Percentiles rank a stretch among this genome's conserved stretches.
Conservation (phyloP, 2,329 filamentous ascomycete species). For the Mycosphaerella sp. region DNA sequence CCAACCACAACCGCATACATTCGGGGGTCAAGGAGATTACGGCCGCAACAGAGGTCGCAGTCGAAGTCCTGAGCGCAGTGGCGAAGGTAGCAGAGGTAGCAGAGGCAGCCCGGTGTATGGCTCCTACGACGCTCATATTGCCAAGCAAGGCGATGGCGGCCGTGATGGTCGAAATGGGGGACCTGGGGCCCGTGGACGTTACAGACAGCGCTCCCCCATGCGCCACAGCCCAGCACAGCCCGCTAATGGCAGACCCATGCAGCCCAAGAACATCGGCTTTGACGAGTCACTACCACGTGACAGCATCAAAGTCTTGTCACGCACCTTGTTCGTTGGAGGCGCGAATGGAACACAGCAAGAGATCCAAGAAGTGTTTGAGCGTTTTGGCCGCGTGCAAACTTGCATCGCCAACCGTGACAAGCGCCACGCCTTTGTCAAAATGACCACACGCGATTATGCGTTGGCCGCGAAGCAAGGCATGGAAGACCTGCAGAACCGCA, state of each 20-base stretch:
- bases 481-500: constrained; percentile 81
- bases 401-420: constrained; percentile 99
- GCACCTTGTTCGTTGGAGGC: constrained; percentile 93
- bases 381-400: constrained; percentile 84
- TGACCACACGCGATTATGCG: constrained; percentile 84
- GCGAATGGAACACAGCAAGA: constrained; percentile 75
- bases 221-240: constrained; percentile 57
- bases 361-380: constrained; percentile 70
- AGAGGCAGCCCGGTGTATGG: constrained; percentile 65
- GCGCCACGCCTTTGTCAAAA: constrained; percentile 97
- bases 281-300: constrained; percentile 68
- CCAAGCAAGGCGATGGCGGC: constrained; percentile 21
- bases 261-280: constrained; percentile 71
- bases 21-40: constrained; percentile 21
- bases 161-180: constrained; percentile 21
- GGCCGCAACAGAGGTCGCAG: constrained; percentile 59
- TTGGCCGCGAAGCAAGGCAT: constrained; percentile 78
- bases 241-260: constrained; percentile 36
- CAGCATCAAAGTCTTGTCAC: constrained; percentile 85
- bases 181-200: constrained; percentile 55
- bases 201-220: constrained; percentile 77
- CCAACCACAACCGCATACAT: constrained; percentile 17
- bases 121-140: constrained; percentile 55
- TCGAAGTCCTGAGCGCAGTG: constrained; percentile 63
- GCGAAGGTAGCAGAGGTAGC: constrained; percentile 53